Conservation (phyloP, 1,284 basidiomycete genomes). For the Pseudozyma sp. region DNA sequence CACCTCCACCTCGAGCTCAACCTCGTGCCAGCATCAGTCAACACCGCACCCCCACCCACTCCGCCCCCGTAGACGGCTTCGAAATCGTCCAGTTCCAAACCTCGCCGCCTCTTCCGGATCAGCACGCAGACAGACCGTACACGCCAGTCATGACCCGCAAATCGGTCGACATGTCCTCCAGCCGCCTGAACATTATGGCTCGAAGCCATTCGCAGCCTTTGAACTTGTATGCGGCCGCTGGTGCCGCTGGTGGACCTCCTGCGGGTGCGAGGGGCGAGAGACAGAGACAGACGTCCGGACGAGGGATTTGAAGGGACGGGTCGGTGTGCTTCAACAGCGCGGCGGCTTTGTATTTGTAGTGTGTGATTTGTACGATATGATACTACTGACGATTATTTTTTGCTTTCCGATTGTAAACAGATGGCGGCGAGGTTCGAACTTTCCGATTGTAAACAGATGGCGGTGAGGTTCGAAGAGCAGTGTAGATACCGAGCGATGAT, state of each 20-base stretch:
- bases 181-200: slow-evolving; percentile 21
- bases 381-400: slow-evolving; percentile 9
- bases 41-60: neutral
- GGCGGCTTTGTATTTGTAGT: neutral
- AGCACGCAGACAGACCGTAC: slow-evolving; percentile 7
- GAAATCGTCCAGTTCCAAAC: slow-evolving; percentile 19
- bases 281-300: no score
- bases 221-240: neutral
- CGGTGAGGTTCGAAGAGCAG: neutral
- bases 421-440: no score
- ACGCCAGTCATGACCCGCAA: slow-evolving; percentile 31
- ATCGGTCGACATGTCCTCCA: slow-evolving; percentile 12
- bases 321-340: slow-evolving; percentile 17
- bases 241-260: neutral
- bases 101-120: neutral
- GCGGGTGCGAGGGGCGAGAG: neutral
- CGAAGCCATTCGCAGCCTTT: slow-evolving; percentile 22
- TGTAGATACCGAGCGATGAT: neutral
- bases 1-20: slow-evolving; percentile 25
- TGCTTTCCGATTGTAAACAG: neutral
- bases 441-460: neutral
- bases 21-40: slow-evolving; percentile 29
- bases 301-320: neutral
- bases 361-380: neutral
- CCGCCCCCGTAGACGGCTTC: slow-evolving; percentile 13